Percentiles rank a stretch among this genome's conserved stretches.
Conservation (phyloP, 2,329 filamentous ascomycete genomes). For the Trichoderma pleuroti region DNA sequence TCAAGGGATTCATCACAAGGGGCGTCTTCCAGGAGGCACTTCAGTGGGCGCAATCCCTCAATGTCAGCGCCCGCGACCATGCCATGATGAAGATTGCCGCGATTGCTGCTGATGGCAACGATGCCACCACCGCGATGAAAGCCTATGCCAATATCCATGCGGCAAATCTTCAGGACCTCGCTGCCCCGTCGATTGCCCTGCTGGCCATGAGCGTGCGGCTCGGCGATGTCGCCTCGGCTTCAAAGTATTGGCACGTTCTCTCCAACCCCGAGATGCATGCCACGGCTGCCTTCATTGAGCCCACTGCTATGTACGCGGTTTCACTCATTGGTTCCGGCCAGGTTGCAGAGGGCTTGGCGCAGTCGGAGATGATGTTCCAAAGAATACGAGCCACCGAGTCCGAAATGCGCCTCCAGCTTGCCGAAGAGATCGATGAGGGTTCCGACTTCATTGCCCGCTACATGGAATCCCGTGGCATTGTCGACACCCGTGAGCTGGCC, state of each 20-base stretch:
- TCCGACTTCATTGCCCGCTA: constrained; percentile 63
- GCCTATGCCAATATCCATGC: constrained; percentile 59
- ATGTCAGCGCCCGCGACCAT: constrained; percentile 53
- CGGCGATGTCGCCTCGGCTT: constrained; percentile 73
- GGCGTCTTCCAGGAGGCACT: constrained; percentile 72
- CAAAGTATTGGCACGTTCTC: constrained; percentile 76
- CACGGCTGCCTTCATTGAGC: constrained; percentile 70
- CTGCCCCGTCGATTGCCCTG: constrained; percentile 70
- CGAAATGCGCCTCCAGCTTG: constrained; percentile 52
- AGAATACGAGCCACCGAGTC: constrained; percentile 65
- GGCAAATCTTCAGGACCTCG: constrained; percentile 46
- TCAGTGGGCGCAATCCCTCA: constrained; percentile 64
- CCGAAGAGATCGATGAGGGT: constrained; percentile 83
- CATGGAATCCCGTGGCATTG: constrained; percentile 54
- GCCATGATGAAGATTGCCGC: constrained; percentile 72
- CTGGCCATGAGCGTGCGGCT: constrained; percentile 81
- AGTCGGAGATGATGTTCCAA: constrained; percentile 82
- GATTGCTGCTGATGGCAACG: constrained; percentile 74
- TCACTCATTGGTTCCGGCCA: constrained; percentile 83
- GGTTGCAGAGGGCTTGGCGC: constrained; percentile 72
- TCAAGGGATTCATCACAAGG: constrained; percentile 70
- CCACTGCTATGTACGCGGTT: constrained; percentile 84
- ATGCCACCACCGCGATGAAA: constrained; percentile 62
- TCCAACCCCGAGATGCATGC: constrained; percentile 58
- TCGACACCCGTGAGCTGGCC: constrained; percentile 52